These are phyloP conservation scores for Fusarium transvaalense DNA, from an alignment of 2,329 filamentous ascomycete genomes.

Conservation along the genomic window DNA sequence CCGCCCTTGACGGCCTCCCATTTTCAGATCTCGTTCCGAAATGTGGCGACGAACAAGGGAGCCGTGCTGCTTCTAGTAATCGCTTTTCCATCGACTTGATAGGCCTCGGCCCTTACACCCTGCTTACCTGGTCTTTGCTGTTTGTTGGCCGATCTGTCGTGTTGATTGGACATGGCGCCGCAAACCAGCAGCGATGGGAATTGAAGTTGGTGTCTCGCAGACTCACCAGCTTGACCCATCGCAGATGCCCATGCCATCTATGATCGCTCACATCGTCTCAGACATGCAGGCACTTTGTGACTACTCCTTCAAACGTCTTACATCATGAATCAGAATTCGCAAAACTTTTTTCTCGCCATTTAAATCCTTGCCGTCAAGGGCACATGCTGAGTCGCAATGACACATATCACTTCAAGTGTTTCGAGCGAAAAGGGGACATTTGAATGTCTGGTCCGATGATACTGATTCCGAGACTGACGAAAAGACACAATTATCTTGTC, in stretches of 20 bases:
- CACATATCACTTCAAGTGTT: conserved; percentile 5
- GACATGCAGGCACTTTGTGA: conserved; percentile 36
- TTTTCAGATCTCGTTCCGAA: conserved; percentile 24
- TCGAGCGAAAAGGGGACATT: background rate
- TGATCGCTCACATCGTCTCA: conserved; percentile 41
- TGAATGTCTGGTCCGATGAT: background rate
- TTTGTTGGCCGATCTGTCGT: conserved; percentile 17
- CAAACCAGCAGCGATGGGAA: conserved; percentile 10
- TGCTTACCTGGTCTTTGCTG: conserved; percentile 27
- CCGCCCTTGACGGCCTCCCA: conserved; percentile 32
- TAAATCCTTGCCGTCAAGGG: conserved; percentile 17
- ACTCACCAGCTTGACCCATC: conserved; percentile 40
- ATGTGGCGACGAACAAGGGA: conserved; percentile 26
- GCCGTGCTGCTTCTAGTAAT: conserved; percentile 16
- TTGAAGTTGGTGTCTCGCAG: background rate
- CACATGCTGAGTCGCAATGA: conserved; percentile 17
- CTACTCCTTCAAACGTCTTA: conserved; percentile 23
- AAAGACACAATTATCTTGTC: conserved; percentile 10
- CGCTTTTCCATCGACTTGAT: conserved; percentile 26
- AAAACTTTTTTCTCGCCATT: conserved; percentile 11
- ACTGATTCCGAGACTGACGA: background rate
- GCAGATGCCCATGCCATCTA: conserved; percentile 35
- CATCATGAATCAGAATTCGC: conserved; percentile 23
- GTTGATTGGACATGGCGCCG: conserved; percentile 33
- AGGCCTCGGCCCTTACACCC: conserved; percentile 37